phyloP scores from a whole-genome alignment of 129 eudicot genomes.

The Centaurea solstitialis region DNA sequence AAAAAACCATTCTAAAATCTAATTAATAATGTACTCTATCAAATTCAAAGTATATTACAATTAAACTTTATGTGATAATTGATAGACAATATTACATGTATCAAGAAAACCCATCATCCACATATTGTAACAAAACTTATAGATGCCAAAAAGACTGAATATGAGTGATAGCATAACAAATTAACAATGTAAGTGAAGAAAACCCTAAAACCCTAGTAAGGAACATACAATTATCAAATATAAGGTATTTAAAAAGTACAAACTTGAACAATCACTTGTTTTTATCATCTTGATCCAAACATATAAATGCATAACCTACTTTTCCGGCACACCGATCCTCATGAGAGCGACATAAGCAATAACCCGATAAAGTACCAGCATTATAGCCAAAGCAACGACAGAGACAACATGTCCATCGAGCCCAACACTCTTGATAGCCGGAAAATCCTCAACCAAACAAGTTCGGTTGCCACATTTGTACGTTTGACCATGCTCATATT shows the following conservation, averaged over 20 bases:
- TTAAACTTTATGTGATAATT: no score
- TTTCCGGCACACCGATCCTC: constrained; percentile 55
- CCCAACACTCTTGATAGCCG: constrained; percentile 57
- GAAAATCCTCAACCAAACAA: constrained; percentile 69
- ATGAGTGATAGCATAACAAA: neutral
- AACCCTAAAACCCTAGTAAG: neutral
- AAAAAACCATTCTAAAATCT: no score
- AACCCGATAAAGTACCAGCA: constrained; percentile 63
- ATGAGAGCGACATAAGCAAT: constrained; percentile 75
- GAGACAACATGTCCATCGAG: constrained; percentile 43
- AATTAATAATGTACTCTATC: no score
- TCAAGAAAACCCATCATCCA: neutral
- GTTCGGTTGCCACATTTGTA: constrained; percentile 52
- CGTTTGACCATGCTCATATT: constrained; percentile 50
- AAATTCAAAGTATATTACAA: no score
- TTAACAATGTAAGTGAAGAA: no score
- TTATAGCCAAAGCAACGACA: constrained; percentile 48
- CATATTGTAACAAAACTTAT: neutral
- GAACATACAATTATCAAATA: neutral
- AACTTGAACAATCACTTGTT: constrained; percentile 13
- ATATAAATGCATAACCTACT: constrained; percentile 14
- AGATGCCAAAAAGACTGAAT: neutral
- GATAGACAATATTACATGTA: no score
- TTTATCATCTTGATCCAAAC: no score
- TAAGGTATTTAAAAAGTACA: neutral